phyloP scores from a whole-genome alignment of 805 yeast species.

The Scheffersomyces coipomensis region DNA sequence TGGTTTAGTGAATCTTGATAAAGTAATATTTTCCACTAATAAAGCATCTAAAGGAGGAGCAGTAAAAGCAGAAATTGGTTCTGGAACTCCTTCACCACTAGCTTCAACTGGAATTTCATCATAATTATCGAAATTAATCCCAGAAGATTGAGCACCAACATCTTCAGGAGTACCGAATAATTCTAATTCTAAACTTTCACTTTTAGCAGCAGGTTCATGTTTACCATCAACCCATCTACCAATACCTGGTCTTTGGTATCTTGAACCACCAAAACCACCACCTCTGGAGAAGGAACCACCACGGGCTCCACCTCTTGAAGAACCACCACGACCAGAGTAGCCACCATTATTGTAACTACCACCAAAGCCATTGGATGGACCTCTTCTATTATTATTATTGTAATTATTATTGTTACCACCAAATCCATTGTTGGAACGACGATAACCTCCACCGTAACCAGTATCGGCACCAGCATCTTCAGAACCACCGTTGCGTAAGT shows the following conservation, averaged over 20 bases:
- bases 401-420: background rate
- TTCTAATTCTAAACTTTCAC: slow-evolving; percentile 70
- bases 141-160: slow-evolving; percentile 80
- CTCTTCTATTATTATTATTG: background rate
- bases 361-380: slow-evolving; percentile 11
- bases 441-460: slow-evolving; percentile 9
- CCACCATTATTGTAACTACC: slow-evolving; percentile 12
- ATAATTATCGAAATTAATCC: slow-evolving; percentile 97
- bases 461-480: slow-evolving; percentile 11
- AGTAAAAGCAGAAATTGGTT: slow-evolving; percentile 83
- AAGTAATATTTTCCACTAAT: slow-evolving; percentile 79
- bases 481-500: slow-evolving; percentile 30
- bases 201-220: slow-evolving; percentile 78
- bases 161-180: slow-evolving; percentile 82
- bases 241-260: slow-evolving; percentile 47
- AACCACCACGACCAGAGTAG: slow-evolving; percentile 13
- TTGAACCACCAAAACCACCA: slow-evolving; percentile 29
- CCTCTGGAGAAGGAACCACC: slow-evolving; percentile 16
- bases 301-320: slow-evolving; percentile 23
- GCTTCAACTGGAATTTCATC: slow-evolving; percentile 99
- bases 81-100: slow-evolving; percentile 91
- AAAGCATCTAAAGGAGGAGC: slow-evolving; percentile 88
- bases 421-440: slow-evolving; percentile 1
- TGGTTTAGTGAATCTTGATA: slow-evolving; percentile 91
- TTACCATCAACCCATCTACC: slow-evolving; percentile 87